Conservation (phyloP, 345 rosid species). For the Excoecaria cochinchinensis region DNA sequence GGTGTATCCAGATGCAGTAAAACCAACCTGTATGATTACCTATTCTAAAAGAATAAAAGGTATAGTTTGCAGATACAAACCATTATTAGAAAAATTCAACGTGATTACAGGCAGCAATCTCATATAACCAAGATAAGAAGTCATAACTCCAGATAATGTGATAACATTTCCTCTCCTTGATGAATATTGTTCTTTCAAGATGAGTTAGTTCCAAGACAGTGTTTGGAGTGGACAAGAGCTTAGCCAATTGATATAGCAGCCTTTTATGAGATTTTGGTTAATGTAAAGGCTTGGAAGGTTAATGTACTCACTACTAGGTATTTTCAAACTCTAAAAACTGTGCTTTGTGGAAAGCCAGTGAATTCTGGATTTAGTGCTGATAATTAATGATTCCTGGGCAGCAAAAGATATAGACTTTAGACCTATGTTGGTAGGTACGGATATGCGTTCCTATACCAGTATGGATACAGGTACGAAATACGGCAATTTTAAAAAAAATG, state of each 20-base stretch:
- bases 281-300: background rate
- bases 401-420: too few relatives aligned
- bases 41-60: background rate
- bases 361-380: background rate
- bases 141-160: background rate
- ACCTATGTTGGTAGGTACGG: too few relatives aligned
- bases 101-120: background rate
- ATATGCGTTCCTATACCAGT: too few relatives aligned
- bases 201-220: background rate
- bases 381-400: background rate
- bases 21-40: conserved; percentile 1
- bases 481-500: too few relatives aligned
- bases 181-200: background rate
- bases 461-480: too few relatives aligned
- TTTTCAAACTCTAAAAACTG: background rate
- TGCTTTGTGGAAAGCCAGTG: background rate
- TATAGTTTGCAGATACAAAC: background rate
- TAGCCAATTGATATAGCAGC: background rate
- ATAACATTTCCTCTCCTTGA: background rate
- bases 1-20: conserved; percentile 79
- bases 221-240: background rate
- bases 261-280: background rate
- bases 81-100: background rate
- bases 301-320: background rate
- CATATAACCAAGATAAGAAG: background rate